Evolutionary conservation across 192 early-diverging fungal genomes (phyloP), one percentile per base, ranked within the genome.

Genomic region (Funneliformis mosseae): DNA sequence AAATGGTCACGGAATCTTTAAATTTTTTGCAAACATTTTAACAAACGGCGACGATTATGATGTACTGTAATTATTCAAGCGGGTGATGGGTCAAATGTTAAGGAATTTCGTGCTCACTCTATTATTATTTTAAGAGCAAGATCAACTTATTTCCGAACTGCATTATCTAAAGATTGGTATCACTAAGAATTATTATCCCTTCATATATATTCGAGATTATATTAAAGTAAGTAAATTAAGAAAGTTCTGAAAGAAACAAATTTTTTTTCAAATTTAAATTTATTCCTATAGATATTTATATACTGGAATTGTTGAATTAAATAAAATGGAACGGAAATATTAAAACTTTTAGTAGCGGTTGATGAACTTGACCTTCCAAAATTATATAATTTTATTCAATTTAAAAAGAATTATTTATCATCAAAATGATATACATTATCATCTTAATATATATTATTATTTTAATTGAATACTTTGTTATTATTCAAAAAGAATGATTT

Each of bases 81-180:
- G 4, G 73, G 73, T 8, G 73, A 75, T 18, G 46, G n/a, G 14
- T 5, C 41, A 21, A 38, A 50, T 16, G 0, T 7, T 46, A 45
- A 75, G 55, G 45, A 21, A 50, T 75, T 75, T 75, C 73, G 55
- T 8, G 39, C 73, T 55, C 73, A 75, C 39, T 75, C 48, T 18
- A 2, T 75, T n/a, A n/a, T n/a, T n/a, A 50, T 75, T 55, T 23
- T 75, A 18, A 8, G 39, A 5, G 46, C 46, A 25, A 46, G 73
- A 14, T 75, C 73, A 7, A 46, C 73, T 38, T 6, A 23, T n/a
- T 75, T 75, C 25, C 7, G 25, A 46, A n/a, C 23, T 25, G 73
- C 38, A 1, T 75, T 75, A 38, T 75, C 23, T 0, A 67, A 75
- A n/a, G 39, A 70, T 42, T 33, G 33, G 33, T 0, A 0, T 33